Percentiles rank a stretch among this genome's conserved stretches.
Evolutionary conservation across 345 rosid species (phyloP).

Genomic region (Odontarrhena argentea): DNA sequence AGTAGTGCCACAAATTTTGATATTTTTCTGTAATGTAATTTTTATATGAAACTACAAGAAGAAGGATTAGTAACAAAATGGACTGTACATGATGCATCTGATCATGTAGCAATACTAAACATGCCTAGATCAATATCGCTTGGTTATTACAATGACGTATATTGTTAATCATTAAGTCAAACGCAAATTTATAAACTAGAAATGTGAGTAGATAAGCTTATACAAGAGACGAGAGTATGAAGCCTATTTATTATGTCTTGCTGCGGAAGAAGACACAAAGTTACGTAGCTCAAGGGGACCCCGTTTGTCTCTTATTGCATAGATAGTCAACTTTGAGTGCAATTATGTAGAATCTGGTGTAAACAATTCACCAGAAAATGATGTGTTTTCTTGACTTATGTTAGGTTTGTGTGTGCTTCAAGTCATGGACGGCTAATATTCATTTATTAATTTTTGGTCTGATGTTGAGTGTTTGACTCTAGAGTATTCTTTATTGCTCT

Average conservation of each 20-base stretch:
- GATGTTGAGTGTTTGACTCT: too few relatives aligned
- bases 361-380: too few relatives aligned
- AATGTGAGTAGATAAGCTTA: constrained; percentile 27
- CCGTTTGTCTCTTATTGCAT: constrained; percentile 29
- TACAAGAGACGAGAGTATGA: neutral
- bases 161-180: neutral
- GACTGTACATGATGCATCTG: neutral
- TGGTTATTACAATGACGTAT: neutral
- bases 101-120: neutral
- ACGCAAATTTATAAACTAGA: neutral
- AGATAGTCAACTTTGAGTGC: constrained; percentile 22
- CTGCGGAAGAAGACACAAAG: constrained; percentile 29
- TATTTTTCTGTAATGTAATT: neutral
- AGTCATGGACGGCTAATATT: too few relatives aligned
- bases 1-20: constrained; percentile 25
- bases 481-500: too few relatives aligned
- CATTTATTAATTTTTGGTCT: too few relatives aligned
- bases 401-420: too few relatives aligned
- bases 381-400: too few relatives aligned
- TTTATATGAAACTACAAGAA: neutral
- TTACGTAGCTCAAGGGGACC: constrained; percentile 27
- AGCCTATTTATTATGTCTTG: neutral
- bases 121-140: neutral
- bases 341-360: too few relatives aligned
- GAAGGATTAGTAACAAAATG: neutral